Evolutionary conservation across 805 yeast genomes (phyloP).

Genomic region (Wickerhamomyces bisporus): DNA sequence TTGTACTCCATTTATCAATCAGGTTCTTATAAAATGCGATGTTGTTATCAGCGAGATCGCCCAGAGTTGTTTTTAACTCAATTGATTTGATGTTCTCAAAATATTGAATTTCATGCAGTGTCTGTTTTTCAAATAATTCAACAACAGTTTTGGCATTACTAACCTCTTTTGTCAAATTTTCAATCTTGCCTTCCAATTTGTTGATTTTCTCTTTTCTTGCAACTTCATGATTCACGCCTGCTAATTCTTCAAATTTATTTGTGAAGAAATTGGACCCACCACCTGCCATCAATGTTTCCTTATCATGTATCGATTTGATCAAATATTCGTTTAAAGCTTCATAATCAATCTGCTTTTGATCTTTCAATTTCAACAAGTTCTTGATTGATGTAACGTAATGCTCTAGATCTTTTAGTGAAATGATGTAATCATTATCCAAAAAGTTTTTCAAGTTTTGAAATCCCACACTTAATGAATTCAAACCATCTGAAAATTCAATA

Average conservation of each 20-base stretch:
- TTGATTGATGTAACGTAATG: conserved; percentile 67
- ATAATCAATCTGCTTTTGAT: conserved; percentile 85
- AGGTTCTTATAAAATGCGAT: conserved; percentile 65
- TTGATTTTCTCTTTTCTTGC: conserved; percentile 47
- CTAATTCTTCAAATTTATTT: conserved; percentile 53
- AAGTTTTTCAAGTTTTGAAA: conserved; percentile 39
- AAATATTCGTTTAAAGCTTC: conserved; percentile 82
- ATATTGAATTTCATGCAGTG: conserved; percentile 49
- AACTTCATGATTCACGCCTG: conserved; percentile 58
- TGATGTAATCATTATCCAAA: conserved; percentile 76
- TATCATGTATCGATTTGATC: conserved; percentile 64
- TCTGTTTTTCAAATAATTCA: conserved; percentile 51
- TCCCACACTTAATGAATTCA: conserved; percentile 38
- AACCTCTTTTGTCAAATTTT: conserved; percentile 44
- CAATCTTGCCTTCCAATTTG: conserved; percentile 45
- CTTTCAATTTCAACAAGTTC: conserved; percentile 73
- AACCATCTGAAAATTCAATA: conserved; percentile 41
- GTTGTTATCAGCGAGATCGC: conserved; percentile 71
- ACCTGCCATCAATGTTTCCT: conserved; percentile 45
- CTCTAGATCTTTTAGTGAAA: conserved; percentile 80
- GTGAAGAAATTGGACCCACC: conserved; percentile 50
- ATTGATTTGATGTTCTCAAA: conserved; percentile 78
- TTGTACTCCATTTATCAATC: conserved; percentile 65
- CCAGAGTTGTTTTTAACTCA: conserved; percentile 69
- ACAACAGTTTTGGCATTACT: conserved; percentile 45